A percentile compares a stretch with the other conserved stretches of the same genome.
These are phyloP conservation scores for Groenewaldozyma tartarivorans DNA, from an alignment of 805 yeast genomes.

Conservation along the genomic window DNA sequence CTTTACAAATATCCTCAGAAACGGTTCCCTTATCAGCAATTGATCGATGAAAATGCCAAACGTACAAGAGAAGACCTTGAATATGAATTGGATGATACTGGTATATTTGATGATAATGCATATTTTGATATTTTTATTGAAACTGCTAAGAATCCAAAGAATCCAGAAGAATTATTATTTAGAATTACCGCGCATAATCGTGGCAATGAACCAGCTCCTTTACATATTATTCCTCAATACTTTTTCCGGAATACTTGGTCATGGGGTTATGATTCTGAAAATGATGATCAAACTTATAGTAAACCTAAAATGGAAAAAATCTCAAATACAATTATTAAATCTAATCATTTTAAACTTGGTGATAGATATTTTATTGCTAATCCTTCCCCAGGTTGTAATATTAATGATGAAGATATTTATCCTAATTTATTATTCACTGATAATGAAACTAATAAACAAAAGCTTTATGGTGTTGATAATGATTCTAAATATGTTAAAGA, in stretches of 20 bases:
- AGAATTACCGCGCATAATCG: constrained; percentile 83
- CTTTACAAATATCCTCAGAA: constrained; percentile 87
- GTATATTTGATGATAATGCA: constrained; percentile 48
- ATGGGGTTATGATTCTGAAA: constrained; percentile 59
- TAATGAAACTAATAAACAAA: constrained; percentile 70
- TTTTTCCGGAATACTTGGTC: constrained; percentile 86
- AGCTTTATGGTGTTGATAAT: constrained; percentile 50
- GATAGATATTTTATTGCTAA: constrained; percentile 58
- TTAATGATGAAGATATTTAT: constrained; percentile 47
- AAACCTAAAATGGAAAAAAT: constrained; percentile 6
- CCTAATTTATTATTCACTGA: constrained; percentile 78
- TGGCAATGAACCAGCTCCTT: constrained; percentile 74
- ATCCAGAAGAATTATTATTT: constrained; percentile 72
- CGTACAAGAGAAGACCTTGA: constrained; percentile 63
- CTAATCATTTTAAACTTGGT: constrained; percentile 65
- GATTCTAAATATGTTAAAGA: constrained; percentile 62
- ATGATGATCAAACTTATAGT: constrained; percentile 16
- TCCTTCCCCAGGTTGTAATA: constrained; percentile 68
- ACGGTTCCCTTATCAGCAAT: constrained; percentile 70
- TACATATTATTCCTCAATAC: constrained; percentile 77
- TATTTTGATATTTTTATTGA: constrained; percentile 86
- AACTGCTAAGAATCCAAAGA: constrained; percentile 76
- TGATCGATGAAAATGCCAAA: constrained; percentile 56
- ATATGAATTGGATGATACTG: constrained; percentile 77
- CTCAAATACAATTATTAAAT: constrained; percentile 34